Evolutionary conservation across 495 filamentous ascomycete species (phyloP).

Genomic region (Podospora pseudocomata): DNA sequence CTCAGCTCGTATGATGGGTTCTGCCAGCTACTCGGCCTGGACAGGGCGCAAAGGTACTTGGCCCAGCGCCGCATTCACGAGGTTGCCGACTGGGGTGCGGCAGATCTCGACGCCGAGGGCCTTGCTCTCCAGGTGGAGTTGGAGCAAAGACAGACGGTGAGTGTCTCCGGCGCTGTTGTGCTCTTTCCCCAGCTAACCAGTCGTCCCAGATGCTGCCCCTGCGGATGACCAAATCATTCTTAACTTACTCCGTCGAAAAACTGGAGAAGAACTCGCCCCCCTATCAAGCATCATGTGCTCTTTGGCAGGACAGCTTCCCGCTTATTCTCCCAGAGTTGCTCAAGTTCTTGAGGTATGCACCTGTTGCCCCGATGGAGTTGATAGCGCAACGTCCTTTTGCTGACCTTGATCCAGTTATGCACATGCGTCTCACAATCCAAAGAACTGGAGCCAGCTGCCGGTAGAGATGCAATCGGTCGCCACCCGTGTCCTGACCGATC

Average conservation of each 20-base stretch:
- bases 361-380: background rate
- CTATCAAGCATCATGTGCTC: slow-evolving; percentile 63
- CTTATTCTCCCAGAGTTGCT: slow-evolving; percentile 81
- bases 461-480: slow-evolving; percentile 74
- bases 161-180: slow-evolving; percentile 7
- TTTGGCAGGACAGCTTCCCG: slow-evolving; percentile 83
- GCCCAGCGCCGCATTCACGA: slow-evolving; percentile 66
- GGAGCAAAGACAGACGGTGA: slow-evolving; percentile 65
- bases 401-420: slow-evolving; percentile 57
- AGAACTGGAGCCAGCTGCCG: slow-evolving; percentile 77
- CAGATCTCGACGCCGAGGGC: slow-evolving; percentile 72
- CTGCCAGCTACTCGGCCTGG: slow-evolving; percentile 72
- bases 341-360: slow-evolving; percentile 68
- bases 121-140: slow-evolving; percentile 72
- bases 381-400: background rate
- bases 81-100: slow-evolving; percentile 76
- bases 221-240: slow-evolving; percentile 80
- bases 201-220: slow-evolving; percentile 63
- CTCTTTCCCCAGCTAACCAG: background rate
- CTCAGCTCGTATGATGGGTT: slow-evolving; percentile 76
- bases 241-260: slow-evolving; percentile 87
- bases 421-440: slow-evolving; percentile 87
- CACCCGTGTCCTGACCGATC: slow-evolving; percentile 81
- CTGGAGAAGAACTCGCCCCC: slow-evolving; percentile 63
- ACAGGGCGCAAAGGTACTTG: slow-evolving; percentile 76